Conservation (phyloP, 2,329 filamentous ascomycete genomes). For the Neonectria ditissima region DNA sequence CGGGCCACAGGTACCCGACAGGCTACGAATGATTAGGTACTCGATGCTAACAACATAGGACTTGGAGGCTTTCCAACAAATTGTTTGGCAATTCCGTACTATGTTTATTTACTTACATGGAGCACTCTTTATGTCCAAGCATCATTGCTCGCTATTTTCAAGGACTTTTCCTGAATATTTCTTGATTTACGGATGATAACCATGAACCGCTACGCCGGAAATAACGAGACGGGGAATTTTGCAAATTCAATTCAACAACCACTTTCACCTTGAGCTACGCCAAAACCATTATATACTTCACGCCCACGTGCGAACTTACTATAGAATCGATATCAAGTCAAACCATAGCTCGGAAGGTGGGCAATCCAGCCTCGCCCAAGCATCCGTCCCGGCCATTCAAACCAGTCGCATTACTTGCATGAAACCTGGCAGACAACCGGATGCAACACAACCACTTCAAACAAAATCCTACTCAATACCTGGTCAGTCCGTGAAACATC, state of each 20-base stretch:
- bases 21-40: neutral
- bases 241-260: neutral
- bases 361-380: neutral
- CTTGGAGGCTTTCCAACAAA: neutral
- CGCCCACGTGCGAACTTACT: neutral
- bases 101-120: too few relatives aligned
- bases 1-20: neutral
- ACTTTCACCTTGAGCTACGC: neutral
- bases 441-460: neutral
- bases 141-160: neutral
- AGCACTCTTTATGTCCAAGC: too few relatives aligned
- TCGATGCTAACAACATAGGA: neutral
- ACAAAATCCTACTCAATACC: conserved; percentile 11
- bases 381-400: neutral
- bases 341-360: neutral
- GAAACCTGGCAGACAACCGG: neutral
- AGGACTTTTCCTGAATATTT: too few relatives aligned
- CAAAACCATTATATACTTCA: neutral
- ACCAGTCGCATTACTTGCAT: neutral
- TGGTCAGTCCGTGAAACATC: conserved; percentile 7
- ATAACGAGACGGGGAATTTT: neutral
- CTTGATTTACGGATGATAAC: neutral
- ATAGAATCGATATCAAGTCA: neutral
- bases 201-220: neutral
- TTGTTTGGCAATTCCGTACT: neutral